A percentile compares a stretch with the other conserved stretches of the same genome.
Conservation (phyloP, 2,329 filamentous ascomycete genomes). For the Pyrenochaeta sp. region DNA sequence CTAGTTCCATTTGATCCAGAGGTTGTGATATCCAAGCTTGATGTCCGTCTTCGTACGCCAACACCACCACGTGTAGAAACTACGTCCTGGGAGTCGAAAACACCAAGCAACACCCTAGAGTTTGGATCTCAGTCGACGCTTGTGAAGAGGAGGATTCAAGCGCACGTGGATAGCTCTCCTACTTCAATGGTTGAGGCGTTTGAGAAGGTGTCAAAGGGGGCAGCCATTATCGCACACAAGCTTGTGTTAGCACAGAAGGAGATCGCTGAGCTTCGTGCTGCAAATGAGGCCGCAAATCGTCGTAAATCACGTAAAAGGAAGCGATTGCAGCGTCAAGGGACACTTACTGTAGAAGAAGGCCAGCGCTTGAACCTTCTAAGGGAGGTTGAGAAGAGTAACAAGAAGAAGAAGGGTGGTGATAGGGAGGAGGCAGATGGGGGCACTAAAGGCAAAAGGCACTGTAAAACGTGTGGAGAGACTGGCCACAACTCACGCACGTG, state of each 20-base stretch:
- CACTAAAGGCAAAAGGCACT: too few species aligned
- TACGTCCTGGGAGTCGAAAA: conserved; percentile 10
- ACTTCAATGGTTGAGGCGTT: background rate
- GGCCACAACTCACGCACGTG: too few species aligned
- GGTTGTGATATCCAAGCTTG: conserved; percentile 41
- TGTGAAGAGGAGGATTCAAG: conserved; percentile 7
- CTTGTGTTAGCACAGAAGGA: background rate
- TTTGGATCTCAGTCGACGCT: conserved; percentile 9
- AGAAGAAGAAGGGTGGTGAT: too few species aligned
- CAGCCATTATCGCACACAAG: background rate
- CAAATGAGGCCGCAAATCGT: too few species aligned
- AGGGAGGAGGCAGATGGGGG: too few species aligned
- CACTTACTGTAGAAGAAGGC: too few species aligned
- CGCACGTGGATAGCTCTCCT: background rate
- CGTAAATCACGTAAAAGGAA: too few species aligned
- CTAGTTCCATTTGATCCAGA: conserved; percentile 42
- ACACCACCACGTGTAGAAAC: conserved; percentile 4
- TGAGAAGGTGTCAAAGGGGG: background rate
- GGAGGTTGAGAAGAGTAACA: too few species aligned
- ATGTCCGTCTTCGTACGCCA: conserved; percentile 21
- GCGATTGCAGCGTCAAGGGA: too few species aligned
- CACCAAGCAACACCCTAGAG: conserved; percentile 13
- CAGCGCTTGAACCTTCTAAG: too few species aligned
- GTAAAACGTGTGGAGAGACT: too few species aligned
- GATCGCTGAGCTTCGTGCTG: background rate